phyloP scores from a whole-genome alignment of 2,329 filamentous ascomycete species.

The Fusarium napiforme region DNA sequence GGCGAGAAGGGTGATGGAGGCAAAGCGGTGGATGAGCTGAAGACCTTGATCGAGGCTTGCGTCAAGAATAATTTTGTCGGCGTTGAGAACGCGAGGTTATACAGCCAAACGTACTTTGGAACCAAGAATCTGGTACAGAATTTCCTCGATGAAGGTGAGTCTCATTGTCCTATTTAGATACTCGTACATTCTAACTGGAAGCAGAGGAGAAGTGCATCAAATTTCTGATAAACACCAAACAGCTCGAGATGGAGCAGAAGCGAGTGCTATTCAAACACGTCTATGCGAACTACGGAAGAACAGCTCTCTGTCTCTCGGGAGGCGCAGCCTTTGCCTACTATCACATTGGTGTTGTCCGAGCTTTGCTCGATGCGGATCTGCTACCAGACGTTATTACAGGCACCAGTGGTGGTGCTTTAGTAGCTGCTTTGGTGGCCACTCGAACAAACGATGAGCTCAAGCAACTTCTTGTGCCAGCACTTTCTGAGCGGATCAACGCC shows the following conservation, averaged over 20 bases:
- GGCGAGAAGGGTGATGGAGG: conserved; percentile 52
- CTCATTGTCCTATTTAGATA: background rate
- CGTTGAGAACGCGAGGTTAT: conserved; percentile 92
- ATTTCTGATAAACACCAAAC: conserved; percentile 74
- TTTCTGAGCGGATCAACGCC: conserved; percentile 86
- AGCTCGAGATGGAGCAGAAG: conserved; percentile 79
- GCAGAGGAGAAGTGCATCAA: conserved; percentile 73
- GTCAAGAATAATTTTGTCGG: conserved; percentile 98
- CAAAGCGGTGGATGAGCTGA: conserved; percentile 78
- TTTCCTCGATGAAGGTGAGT: conserved; percentile 83
- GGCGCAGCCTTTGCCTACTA: conserved; percentile 97
- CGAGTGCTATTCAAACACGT: conserved; percentile 86
- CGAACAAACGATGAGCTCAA: conserved; percentile 92
- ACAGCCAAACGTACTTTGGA: conserved; percentile 96
- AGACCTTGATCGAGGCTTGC: conserved; percentile 83
- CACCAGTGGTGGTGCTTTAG: conserved; percentile 91
- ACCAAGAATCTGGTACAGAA: conserved; percentile 95
- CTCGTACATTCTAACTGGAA: conserved; percentile 20
- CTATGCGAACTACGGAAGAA: conserved; percentile 90
- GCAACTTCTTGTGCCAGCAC: conserved; percentile 82
- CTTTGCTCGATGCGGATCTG: conserved; percentile 84
- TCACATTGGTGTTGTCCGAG: conserved; percentile 92
- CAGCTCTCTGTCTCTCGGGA: conserved; percentile 91
- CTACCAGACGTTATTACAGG: conserved; percentile 95
- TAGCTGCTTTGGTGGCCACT: conserved; percentile 88